These are phyloP conservation scores for Haplosporangium gracile DNA, from an alignment of 192 early-diverging fungal species.

Conservation along the genomic window DNA sequence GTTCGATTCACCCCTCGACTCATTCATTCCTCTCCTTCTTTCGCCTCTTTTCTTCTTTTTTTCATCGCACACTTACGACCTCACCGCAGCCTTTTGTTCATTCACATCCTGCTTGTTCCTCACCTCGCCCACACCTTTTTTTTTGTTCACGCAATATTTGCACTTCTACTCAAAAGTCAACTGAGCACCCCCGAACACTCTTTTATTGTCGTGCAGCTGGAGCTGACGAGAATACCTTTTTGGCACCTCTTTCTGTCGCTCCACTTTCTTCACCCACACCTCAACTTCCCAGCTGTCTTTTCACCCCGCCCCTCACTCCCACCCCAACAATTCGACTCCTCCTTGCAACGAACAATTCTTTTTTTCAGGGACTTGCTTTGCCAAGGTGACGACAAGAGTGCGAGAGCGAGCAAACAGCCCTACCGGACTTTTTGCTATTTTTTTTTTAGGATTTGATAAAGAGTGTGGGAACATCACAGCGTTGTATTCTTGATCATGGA, in stretches of 20 bases:
- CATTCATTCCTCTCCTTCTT: background rate
- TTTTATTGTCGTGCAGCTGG: background rate
- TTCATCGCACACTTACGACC: too few relatives aligned
- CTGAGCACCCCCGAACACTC: too few relatives aligned
- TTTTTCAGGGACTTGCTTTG: background rate
- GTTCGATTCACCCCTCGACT: background rate
- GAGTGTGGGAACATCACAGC: background rate
- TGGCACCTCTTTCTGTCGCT: background rate
- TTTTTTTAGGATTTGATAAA: background rate
- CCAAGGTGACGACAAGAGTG: background rate
- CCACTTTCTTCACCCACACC: background rate
- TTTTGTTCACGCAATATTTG: too few relatives aligned
- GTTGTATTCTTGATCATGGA: constrained; percentile 25
- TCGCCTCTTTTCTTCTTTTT: background rate
- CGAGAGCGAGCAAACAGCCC: background rate
- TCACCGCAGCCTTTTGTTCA: too few relatives aligned
- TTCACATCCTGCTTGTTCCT: too few relatives aligned
- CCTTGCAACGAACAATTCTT: background rate
- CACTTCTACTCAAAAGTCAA: too few relatives aligned
- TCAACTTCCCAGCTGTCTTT: background rate
- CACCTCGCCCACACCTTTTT: too few relatives aligned
- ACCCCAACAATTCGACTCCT: background rate
- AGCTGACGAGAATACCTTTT: background rate
- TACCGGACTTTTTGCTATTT: background rate
- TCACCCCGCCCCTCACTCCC: background rate